These are phyloP conservation scores for Globisporangium camurandrum DNA, from an alignment of 352 stramenopile species.

Conservation along the genomic window DNA sequence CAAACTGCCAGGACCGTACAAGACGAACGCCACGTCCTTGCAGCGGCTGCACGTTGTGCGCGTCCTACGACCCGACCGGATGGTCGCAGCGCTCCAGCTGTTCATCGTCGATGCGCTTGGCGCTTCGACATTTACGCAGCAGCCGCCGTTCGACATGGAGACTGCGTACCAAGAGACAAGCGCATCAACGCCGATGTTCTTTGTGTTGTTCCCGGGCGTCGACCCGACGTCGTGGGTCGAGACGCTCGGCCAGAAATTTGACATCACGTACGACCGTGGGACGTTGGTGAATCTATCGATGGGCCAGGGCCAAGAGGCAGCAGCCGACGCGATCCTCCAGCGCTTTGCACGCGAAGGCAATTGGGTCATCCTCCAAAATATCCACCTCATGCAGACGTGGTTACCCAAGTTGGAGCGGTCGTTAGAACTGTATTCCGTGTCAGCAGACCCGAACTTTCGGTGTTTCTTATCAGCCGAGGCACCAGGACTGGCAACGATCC, in stretches of 20 bases:
- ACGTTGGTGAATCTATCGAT: constrained; percentile 86
- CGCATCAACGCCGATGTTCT: constrained; percentile 89
- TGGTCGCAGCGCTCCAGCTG: constrained; percentile 55
- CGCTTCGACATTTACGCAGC: constrained; percentile 57
- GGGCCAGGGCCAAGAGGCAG: constrained; percentile 82
- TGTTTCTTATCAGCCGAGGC: constrained; percentile 92
- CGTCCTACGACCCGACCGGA: constrained; percentile 77
- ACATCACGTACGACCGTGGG: constrained; percentile 68
- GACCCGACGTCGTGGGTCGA: constrained; percentile 84
- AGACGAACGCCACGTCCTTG: constrained; percentile 28
- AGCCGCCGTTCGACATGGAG: constrained; percentile 86
- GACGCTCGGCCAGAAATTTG: constrained; percentile 70
- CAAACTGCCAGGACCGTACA: constrained; percentile 86
- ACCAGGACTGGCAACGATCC: constrained; percentile 68
- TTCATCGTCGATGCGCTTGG: constrained; percentile 61
- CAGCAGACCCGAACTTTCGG: constrained; percentile 89
- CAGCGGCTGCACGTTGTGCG: constrained; percentile 75
- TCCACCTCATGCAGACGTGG: constrained; percentile 90
- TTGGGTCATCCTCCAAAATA: constrained; percentile 91
- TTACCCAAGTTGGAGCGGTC: constrained; percentile 76
- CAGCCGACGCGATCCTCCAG: constrained; percentile 64
- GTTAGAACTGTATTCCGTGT: constrained; percentile 65
- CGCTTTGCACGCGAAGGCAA: constrained; percentile 63
- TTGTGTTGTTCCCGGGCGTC: constrained; percentile 89
- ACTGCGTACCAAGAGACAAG: constrained; percentile 83